These are phyloP conservation scores for Pelargonium myrrhifolium DNA, from an alignment of 441 rosid genomes.

Conservation along the genomic window DNA sequence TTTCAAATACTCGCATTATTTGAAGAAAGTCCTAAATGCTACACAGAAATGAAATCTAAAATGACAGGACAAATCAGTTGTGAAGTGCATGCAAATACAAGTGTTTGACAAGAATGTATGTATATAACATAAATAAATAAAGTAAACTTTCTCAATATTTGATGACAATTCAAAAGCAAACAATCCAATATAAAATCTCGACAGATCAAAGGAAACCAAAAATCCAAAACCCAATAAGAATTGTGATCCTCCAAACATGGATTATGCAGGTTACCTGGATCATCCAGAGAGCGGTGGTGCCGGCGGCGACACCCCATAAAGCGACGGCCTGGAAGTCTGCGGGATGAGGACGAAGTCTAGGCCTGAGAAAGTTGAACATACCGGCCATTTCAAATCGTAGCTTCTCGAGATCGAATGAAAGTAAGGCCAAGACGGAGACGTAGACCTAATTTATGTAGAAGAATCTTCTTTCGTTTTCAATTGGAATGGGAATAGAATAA, in stretches of 20 bases:
- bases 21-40: too few species aligned
- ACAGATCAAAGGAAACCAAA: too few species aligned
- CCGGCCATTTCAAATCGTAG: conserved; percentile 40
- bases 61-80: too few species aligned
- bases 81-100: too few species aligned
- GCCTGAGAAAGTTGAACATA: conserved; percentile 37
- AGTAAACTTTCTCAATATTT: background rate
- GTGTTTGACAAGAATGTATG: too few species aligned
- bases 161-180: background rate
- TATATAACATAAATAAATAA: too few species aligned
- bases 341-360: conserved; percentile 44
- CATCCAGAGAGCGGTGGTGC: conserved; percentile 55
- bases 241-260: too few species aligned
- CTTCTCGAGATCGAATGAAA: conserved; percentile 12
- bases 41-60: too few species aligned
- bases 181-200: background rate
- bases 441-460: background rate
- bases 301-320: conserved; percentile 79
- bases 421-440: background rate
- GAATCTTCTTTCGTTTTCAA: conserved; percentile 3
- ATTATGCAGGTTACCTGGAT: conserved; percentile 40
- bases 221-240: background rate
- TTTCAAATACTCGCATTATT: too few species aligned
- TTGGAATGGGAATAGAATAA: background rate
- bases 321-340: conserved; percentile 61